Evolutionary conservation across 192 early-diverging fungal genomes (phyloP).

Genomic region (Podila minutissima): DNA sequence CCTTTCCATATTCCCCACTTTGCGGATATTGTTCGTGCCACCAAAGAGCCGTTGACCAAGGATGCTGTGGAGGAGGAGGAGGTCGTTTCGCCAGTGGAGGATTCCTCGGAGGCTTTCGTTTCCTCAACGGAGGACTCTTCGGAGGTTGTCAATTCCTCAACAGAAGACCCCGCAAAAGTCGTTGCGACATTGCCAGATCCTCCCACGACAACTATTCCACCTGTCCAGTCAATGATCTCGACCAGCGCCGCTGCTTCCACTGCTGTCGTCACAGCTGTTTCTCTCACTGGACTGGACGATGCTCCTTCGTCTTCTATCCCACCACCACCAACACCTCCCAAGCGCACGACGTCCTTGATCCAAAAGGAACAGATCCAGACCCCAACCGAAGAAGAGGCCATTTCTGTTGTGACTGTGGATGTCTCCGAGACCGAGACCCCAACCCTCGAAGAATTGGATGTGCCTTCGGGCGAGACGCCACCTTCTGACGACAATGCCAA

Average conservation of each 20-base stretch:
- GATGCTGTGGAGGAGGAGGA: no score
- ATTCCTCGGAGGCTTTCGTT: no score
- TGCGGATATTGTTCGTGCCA: background rate
- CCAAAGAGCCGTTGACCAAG: background rate
- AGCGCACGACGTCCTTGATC: background rate
- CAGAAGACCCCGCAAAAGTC: no score
- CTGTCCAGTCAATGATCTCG: background rate
- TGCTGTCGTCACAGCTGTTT: background rate
- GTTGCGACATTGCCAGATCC: background rate
- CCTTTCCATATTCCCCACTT: constrained; percentile 27
- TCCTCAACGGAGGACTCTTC: no score
- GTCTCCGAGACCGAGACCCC: no score
- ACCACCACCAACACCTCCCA: background rate
- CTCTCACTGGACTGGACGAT: background rate
- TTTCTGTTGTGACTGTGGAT: background rate
- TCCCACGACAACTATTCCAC: background rate
- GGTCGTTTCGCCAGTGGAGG: no score
- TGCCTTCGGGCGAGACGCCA: background rate
- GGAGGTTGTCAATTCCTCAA: no score
- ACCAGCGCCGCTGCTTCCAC: background rate
- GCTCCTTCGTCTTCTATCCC: background rate
- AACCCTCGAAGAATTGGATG: constrained; percentile 6
- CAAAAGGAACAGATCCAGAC: background rate
- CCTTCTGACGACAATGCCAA: background rate
- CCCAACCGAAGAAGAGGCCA: background rate